Conservation (phyloP, 2,329 filamentous ascomycete genomes). For the Lachnum nothofagi region DNA sequence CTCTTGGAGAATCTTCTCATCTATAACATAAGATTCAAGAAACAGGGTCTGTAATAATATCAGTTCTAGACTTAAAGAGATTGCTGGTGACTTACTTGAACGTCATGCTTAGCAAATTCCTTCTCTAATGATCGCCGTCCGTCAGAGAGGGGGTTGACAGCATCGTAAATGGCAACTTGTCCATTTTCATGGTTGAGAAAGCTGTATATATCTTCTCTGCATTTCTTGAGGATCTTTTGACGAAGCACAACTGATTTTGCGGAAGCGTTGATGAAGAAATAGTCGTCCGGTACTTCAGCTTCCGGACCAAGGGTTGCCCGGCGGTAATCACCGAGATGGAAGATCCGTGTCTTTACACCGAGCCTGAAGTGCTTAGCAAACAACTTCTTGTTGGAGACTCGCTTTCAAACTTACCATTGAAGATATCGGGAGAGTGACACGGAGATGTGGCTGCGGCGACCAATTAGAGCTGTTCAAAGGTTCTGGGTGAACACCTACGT, state of each 20-base stretch:
- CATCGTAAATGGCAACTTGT: slow-evolving; percentile 97
- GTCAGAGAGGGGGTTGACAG: slow-evolving; percentile 83
- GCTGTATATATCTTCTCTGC: slow-evolving; percentile 91
- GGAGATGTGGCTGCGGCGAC: slow-evolving; percentile 70
- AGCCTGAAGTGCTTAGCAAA: slow-evolving; percentile 51
- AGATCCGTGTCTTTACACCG: slow-evolving; percentile 95
- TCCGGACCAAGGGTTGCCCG: slow-evolving; percentile 81
- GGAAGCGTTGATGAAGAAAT: slow-evolving; percentile 94
- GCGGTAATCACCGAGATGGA: slow-evolving; percentile 94
- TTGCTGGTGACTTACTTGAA: slow-evolving; percentile 55
- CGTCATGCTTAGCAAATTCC: slow-evolving; percentile 96
- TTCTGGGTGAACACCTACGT: slow-evolving; percentile 53
- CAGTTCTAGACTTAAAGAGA: slow-evolving; percentile 3
- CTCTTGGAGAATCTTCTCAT: slow-evolving; percentile 88
- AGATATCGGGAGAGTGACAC: slow-evolving; percentile 93
- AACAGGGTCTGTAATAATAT: slow-evolving; percentile 69
- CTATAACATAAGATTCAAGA: slow-evolving; percentile 91
- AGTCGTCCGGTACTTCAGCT: slow-evolving; percentile 86
- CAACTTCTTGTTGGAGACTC: background rate
- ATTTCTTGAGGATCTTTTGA: slow-evolving; percentile 97
- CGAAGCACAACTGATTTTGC: slow-evolving; percentile 86
- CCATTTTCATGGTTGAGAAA: slow-evolving; percentile 97
- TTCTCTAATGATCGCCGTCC: slow-evolving; percentile 82
- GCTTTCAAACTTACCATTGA: slow-evolving; percentile 59
- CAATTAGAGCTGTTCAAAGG: background rate